Percentiles rank a stretch among this genome's conserved stretches.
Conservation (phyloP, 768 basidiomycete genomes). For the Suillus tomentosus region DNA sequence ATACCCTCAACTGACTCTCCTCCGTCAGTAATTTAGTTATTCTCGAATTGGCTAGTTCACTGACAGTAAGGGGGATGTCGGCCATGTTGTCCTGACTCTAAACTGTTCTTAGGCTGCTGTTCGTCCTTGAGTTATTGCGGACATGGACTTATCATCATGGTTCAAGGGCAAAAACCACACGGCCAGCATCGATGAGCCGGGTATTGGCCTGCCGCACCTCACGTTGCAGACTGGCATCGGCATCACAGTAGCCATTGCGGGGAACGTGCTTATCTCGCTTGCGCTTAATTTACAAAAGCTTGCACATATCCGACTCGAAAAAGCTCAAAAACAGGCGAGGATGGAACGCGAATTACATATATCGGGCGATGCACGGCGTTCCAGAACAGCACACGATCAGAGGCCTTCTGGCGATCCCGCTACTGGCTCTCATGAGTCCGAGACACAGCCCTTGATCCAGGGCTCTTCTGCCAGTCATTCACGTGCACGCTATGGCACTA, state of each 20-base stretch:
- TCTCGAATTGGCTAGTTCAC: neutral
- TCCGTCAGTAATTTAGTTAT: neutral
- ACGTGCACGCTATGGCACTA: conserved; percentile 24
- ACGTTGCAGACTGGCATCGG: conserved; percentile 66
- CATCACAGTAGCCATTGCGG: conserved; percentile 78
- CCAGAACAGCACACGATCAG: neutral
- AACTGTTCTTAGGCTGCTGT: neutral
- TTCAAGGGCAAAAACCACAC: conserved; percentile 9
- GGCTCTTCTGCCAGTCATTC: neutral
- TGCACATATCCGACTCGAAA: conserved; percentile 74
- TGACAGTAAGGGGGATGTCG: neutral
- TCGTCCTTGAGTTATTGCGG: neutral
- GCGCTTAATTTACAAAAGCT: conserved; percentile 94
- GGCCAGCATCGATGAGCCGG: conserved; percentile 16
- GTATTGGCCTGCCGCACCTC: conserved; percentile 54
- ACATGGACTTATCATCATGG: conserved; percentile 16
- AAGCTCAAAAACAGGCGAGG: conserved; percentile 27
- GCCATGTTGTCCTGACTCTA: neutral
- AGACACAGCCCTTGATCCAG: conserved; percentile 31
- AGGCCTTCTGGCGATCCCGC: neutral
- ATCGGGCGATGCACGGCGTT: neutral
- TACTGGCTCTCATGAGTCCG: conserved; percentile 10
- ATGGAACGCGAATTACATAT: conserved; percentile 18
- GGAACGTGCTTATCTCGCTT: conserved; percentile 87
- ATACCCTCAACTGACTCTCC: neutral